Base-by-base conservation (phyloP, 2,329 filamentous ascomycete genomes). In the Neocatenulostroma microsporum region DNA sequence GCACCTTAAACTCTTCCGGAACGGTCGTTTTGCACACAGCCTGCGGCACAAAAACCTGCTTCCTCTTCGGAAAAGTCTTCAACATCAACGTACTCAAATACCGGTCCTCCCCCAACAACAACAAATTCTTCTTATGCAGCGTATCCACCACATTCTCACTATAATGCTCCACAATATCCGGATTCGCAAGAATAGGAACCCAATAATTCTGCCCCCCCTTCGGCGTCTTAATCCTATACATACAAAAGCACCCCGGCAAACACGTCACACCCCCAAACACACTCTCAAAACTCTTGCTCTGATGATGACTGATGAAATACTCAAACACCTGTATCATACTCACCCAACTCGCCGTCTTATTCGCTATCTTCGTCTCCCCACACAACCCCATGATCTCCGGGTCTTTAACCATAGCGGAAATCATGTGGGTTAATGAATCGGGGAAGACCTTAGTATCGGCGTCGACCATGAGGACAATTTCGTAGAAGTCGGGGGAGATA, bases 361-460 rank as follows among this genome's bases (percentile, higher is more conserved):
- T 98, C 57, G 91, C 91, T 67, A 98, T 98, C 75, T 98, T 98
- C 13, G 91, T 98, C 70, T 98, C 91, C 50, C 91, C 91, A 56
- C 91, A 98, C 25, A 98, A 76, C 55, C 91, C 91, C 91, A 98
- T 98, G 63, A 98, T 93, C 54, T 96, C 89, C 21, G 91, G 91
- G 62, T 98, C 91, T 62, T 94, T 91, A 56, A 98, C 91, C 89
- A 98, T 94, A 52, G 93, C 91, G 30, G 87, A 94, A 34, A 96
- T 77, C 91, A 98, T 98, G 69, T 98, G 91, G 14, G 93, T 98
- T 55, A 98, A 67, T 61, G 85, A 93, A 71, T 98, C 91, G 2
- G 91, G 91, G 76, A 95, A 98, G 30, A 98, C 88, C 63, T 98
- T 98, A 30, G 91, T 98, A 63, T 98, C 91, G 59, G 91, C 91